Evolutionary conservation across 177 flowering plant genomes (phyloP), one percentile per base, ranked within the genome.

Genomic region (Vitis hybrid): DNA sequence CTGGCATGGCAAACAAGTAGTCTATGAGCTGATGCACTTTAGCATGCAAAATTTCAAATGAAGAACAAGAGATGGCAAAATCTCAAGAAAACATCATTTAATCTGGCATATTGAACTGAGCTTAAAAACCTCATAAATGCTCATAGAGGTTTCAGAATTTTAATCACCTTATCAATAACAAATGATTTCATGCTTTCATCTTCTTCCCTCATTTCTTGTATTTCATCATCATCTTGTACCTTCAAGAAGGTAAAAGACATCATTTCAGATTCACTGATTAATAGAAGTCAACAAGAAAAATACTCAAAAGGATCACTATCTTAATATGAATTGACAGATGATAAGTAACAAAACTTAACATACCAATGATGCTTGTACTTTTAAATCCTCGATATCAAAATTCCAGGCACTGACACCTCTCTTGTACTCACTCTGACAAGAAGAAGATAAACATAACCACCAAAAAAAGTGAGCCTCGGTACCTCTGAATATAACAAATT

Each of bases 321-420:
- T 9, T 14, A 17, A 61, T 2, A 52, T 14, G 8, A 59, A 35
- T 24, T 6, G 48, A 46, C 15, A 52, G 14, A n/a, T 71, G n/a
- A n/a, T 17, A 67, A 32, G 9, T 3, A 68, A 20, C 46, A 64
- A 71, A 48, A 9, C 32, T 41, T 59, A 6, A 65, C 88, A 70
- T 84, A 96, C 99, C 84, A 94, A 74, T 48, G 98, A 87, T 52
- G 99, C 99, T 81, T 94, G 98, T 61, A 84, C 78, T 86, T 96
- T 96, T 74, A 96, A 82, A 83, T 94, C 99, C 76, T 91, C 92
- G 61, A 96, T 46, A 74, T 96, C 97, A 80, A 96, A 96, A 80
- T 96, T 94, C 99, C 99, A 96, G 13, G 97, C 99, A 84, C 99
- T 96, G 61, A 96, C 98, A 73, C 99, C 99, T 79, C 99, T 87